Base-by-base conservation (phyloP, 2,329 filamentous ascomycete genomes). In the Fusarium nisikadoi region DNA sequence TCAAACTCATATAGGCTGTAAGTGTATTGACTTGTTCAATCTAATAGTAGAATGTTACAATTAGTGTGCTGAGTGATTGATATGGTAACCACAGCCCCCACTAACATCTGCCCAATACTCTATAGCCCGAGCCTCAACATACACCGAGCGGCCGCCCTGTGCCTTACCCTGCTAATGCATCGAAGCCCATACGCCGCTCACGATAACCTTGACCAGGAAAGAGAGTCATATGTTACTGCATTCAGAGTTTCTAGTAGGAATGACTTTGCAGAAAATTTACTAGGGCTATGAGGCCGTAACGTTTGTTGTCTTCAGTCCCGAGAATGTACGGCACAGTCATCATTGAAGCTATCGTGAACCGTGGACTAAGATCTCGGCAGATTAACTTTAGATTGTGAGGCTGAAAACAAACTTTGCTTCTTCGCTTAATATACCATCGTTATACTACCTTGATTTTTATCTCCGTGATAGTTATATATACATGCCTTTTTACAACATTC, bases 311-410 rank as follows among this genome's bases (percentile, higher is more conserved):
- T 25, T 45, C 23, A 31, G 27, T 45, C 17, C 6, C 16, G 25
- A 42, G 20, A 13, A 36, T 43, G 31, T 8, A 29, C 16, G 38
- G 49, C 25, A 27, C 23, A 23, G 25, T 12, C 42, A 50, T 25
- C 38, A 39, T 55, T 59, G 49, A 58, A 29, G 54, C 47, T 35
- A 61, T 61, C n/a, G 33, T 53, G 36, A 23, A 56, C 56, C n/a
- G 31, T 27, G 41, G 25, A 35, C 29, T 19, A 47, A 33, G 35
- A 47, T 42, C 39, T 47, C 23, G 25, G 29, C 38, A 50, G 29
- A 25, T n/a, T 29, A 29, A 27, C 54, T n/a, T 46, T 38, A 12
- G 29, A 29, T 13, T n/a, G 33, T 27, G n/a, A 43, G 35, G 36
- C 49, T 55, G 13, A 49, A 52, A 52, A 49, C 29, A 61, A 17